A percentile compares a stretch with the other conserved stretches of the same genome.
Evolutionary conservation across 768 basidiomycete genomes (phyloP).

Genomic region (Chiua virens): DNA sequence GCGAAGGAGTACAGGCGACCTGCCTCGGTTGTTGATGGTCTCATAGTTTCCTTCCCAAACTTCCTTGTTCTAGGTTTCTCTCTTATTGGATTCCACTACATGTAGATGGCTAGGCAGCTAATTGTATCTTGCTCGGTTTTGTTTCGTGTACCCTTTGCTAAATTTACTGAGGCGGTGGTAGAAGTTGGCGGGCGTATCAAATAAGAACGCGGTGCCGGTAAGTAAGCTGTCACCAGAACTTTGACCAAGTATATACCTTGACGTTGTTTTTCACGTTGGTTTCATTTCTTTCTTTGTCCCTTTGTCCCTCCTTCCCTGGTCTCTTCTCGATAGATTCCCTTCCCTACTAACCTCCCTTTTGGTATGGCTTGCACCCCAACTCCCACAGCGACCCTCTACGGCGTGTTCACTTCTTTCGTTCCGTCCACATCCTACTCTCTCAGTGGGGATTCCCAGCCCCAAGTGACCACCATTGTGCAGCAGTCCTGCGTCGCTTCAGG

Average conservation of each 20-base stretch:
- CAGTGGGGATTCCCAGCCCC: constrained; percentile 31
- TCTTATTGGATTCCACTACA: too few species aligned
- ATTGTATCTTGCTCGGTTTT: too few species aligned
- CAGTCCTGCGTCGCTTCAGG: constrained; percentile 34
- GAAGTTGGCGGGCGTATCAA: too few species aligned
- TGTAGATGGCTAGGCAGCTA: too few species aligned
- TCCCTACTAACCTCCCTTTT: not conserved
- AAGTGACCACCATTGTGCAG: constrained; percentile 33
- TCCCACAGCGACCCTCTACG: constrained; percentile 45
- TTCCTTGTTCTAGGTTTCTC: not conserved
- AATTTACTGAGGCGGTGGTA: too few species aligned
- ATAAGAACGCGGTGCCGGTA: not conserved
- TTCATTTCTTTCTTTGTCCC: not conserved
- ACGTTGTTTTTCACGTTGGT: constrained; percentile 10
- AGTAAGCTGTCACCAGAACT: not conserved
- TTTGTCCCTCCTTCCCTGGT: not conserved
- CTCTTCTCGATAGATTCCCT: not conserved
- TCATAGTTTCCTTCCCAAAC: constrained; percentile 55
- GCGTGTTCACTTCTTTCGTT: constrained; percentile 35
- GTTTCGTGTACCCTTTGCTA: too few species aligned
- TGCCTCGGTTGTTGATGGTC: constrained; percentile 55
- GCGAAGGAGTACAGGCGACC: constrained; percentile 28
- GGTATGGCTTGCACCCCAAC: constrained; percentile 41
- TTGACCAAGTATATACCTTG: not conserved
- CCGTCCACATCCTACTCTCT: constrained; percentile 38